Conservation (phyloP, 1,284 basidiomycete species). For the Salmacisia buchloeana region DNA sequence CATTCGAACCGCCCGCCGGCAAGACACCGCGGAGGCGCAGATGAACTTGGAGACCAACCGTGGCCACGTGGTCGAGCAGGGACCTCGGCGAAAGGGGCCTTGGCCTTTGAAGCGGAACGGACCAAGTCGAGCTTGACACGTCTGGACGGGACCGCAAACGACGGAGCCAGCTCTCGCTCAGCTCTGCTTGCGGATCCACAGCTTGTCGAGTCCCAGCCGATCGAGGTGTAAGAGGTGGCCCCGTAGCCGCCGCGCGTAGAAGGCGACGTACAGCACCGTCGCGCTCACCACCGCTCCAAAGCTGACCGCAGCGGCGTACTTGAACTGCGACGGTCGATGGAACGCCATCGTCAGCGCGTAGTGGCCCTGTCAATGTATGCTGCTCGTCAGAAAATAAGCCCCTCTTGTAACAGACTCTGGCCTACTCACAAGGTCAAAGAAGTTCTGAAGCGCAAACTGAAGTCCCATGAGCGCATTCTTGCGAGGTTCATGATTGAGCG, state of each 20-base stretch:
- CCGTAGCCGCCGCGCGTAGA: slow-evolving; percentile 32
- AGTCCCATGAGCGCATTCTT: slow-evolving; percentile 33
- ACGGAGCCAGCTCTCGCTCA: no score
- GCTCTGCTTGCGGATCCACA: neutral
- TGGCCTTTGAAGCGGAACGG: no score
- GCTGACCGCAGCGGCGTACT: slow-evolving; percentile 30
- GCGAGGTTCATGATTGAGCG: slow-evolving; percentile 23
- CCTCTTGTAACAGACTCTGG: neutral
- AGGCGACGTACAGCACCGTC: slow-evolving; percentile 29
- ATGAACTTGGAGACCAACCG: no score
- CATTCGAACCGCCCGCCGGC: no score
- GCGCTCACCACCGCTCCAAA: slow-evolving; percentile 27
- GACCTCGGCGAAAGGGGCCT: no score
- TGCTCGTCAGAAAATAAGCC: neutral
- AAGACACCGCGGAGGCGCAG: no score
- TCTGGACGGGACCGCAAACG: no score
- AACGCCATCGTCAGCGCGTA: slow-evolving; percentile 36
- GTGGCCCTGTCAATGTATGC: slow-evolving; percentile 21
- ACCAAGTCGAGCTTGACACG: no score
- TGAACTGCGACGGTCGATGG: slow-evolving; percentile 30
- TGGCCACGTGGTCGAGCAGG: no score
- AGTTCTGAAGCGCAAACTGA: slow-evolving; percentile 33
- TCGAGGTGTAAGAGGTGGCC: slow-evolving; percentile 40
- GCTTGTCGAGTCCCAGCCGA: neutral
- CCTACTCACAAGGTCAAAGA: slow-evolving; percentile 8